Evolutionary conservation across 2,329 filamentous ascomycete genomes (phyloP).

Genomic region (Gaeumannomyces sp.): DNA sequence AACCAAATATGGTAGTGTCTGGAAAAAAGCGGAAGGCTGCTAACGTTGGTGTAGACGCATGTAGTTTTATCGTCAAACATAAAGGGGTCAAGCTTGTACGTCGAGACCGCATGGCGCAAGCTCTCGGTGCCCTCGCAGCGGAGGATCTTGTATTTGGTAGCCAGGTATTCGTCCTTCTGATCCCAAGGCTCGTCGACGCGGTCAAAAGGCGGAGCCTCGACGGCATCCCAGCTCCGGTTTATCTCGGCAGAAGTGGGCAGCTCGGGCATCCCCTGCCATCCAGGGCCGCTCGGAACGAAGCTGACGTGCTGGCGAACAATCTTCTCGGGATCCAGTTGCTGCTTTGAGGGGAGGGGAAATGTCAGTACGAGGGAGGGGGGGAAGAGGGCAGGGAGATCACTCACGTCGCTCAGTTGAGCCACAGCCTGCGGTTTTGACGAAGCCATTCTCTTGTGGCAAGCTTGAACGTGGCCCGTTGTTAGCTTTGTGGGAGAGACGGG

Average conservation of each 20-base stretch:
- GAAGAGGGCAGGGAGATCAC: background rate
- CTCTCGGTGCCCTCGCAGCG: constrained; percentile 68
- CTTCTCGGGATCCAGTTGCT: background rate
- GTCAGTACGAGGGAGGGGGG: background rate
- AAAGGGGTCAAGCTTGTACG: constrained; percentile 43
- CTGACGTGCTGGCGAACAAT: constrained; percentile 10
- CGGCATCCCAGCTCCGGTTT: constrained; percentile 25
- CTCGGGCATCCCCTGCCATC: constrained; percentile 37
- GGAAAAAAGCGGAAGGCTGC: constrained; percentile 13
- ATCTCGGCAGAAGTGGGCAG: constrained; percentile 50
- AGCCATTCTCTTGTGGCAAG: background rate
- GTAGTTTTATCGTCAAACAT: constrained; percentile 53
- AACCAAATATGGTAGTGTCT: too few species aligned
- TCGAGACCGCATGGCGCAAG: constrained; percentile 59
- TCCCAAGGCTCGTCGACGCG: constrained; percentile 49
- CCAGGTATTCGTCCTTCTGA: constrained; percentile 60
- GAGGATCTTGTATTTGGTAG: constrained; percentile 67
- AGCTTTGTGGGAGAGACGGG: background rate
- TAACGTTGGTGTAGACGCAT: constrained; percentile 65
- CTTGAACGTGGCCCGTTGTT: background rate
- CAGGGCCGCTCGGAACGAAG: constrained; percentile 2
- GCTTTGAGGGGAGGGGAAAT: background rate
- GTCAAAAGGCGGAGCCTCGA: constrained; percentile 41
- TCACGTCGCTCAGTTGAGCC: background rate
- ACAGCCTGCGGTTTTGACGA: background rate